Evolutionary conservation across 768 basidiomycete genomes (phyloP), one percentile per base, ranked within the genome.

Genomic region (Naganishia randhawae): DNA sequence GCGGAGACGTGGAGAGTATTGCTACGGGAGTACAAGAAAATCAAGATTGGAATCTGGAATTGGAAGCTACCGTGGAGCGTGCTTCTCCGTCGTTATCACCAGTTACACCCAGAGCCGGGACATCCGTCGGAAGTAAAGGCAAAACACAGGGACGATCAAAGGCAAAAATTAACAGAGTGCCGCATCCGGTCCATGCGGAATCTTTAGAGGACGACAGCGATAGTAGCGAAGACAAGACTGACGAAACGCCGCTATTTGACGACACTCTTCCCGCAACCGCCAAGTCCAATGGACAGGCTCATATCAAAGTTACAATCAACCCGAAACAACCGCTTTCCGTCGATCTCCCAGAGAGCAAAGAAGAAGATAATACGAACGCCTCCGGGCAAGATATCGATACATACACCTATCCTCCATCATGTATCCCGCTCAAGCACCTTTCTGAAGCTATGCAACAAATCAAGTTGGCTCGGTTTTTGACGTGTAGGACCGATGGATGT

Each of bases 391-490:
- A 48, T 13, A 35, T 14, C 7, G 25, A 61, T 25, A 29, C 27
- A n/a, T 67, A 67, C 29, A 67, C 55, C 22, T 73, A 73, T 42
- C 73, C 73, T 5, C 53, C 66, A 16, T 69, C 67, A 61, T 63
- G 54, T 57, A 8, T 52, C 50, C 42, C 19, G 11, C 17, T 54
- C 68, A 27, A 67, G 62, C 53, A 51, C 27, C 57, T 61, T 29
- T 39, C 57, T 2, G 57, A 61, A 27, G 50, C 50, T 14, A 29
- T 69, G 22, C 68, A 69, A 27, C 45, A 66, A 9, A 76, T 79
- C 74, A 93, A 91, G 82, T 88, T 92, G 66, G 89, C 92, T 6
- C 85, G 92, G 17, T 91, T 92, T 80, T 85, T 89, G 3, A 82
- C 84, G 0, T 95, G 92, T 75, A 80, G 85, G 2, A 74, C 77